phyloP scores from a whole-genome alignment of 306 rosid species.

The Hippophae tibetana region DNA sequence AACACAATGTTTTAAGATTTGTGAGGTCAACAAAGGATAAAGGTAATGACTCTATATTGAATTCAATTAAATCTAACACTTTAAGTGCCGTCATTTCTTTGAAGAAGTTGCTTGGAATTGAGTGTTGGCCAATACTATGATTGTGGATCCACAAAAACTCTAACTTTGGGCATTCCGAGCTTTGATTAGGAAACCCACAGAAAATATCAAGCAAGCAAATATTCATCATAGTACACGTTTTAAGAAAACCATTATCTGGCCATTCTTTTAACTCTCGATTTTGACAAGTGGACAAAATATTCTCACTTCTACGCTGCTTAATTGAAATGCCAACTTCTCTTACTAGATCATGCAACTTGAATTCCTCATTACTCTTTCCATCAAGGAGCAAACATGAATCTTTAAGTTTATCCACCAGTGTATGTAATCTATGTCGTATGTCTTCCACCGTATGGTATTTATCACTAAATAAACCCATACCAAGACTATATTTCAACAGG shows the following conservation, averaged over 20 bases:
- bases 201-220: neutral
- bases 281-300: conserved; percentile 5
- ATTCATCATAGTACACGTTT: conserved; percentile 12
- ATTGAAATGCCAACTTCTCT: conserved; percentile 11
- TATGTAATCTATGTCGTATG: conserved; percentile 8
- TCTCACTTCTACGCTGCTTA: neutral
- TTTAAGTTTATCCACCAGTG: conserved; percentile 14
- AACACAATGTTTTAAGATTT: conserved; percentile 15
- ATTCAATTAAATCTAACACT: conserved; percentile 19
- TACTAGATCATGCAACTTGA: conserved; percentile 19
- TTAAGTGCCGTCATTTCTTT: conserved; percentile 8
- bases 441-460: neutral
- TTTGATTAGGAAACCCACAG: conserved; percentile 1
- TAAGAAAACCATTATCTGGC: conserved; percentile 1
- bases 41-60: conserved; percentile 9
- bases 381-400: conserved; percentile 16
- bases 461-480: conserved; percentile 13
- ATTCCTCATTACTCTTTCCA: neutral
- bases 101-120: conserved; percentile 15
- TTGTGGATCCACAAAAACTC: neutral
- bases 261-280: conserved; percentile 9
- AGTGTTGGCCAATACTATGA: neutral
- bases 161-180: conserved; percentile 1
- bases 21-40: conserved; percentile 9
- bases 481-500: conserved; percentile 25